phyloP scores from a whole-genome alignment of 164 flowering plant species.

The Vitis riparia region DNA sequence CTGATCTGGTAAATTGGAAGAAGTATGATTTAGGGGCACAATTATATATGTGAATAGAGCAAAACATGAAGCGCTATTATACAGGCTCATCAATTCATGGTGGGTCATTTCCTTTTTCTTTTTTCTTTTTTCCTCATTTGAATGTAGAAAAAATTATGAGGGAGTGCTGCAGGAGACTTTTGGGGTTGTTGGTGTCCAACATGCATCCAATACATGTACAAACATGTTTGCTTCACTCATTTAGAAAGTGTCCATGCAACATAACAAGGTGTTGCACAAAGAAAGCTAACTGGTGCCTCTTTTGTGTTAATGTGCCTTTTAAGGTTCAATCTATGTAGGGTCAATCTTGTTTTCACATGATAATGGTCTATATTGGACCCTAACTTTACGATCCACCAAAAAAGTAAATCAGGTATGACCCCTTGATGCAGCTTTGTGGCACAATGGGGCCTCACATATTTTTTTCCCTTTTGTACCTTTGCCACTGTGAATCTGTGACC shows the following conservation, averaged over 20 bases:
- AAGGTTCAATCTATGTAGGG: slow-evolving; percentile 15
- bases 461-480: slow-evolving; percentile 1
- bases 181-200: slow-evolving; percentile 4
- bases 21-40: not conserved
- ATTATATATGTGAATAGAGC: not conserved
- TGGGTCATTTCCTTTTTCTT: not conserved
- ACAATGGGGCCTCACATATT: slow-evolving; percentile 18
- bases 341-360: slow-evolving; percentile 12
- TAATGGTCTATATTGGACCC: slow-evolving; percentile 11
- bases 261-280: slow-evolving; percentile 3
- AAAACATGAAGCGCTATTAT: not conserved
- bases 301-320: slow-evolving; percentile 7
- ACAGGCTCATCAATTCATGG: not conserved
- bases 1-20: not conserved
- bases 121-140: no score
- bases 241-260: slow-evolving; percentile 16
- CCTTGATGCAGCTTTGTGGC: slow-evolving; percentile 22
- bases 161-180: not conserved
- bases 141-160: no score
- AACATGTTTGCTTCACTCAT: not conserved
- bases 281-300: slow-evolving; percentile 9
- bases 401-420: slow-evolving; percentile 23
- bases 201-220: not conserved
- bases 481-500: slow-evolving; percentile 6
- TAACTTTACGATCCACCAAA: slow-evolving; percentile 37